Evolutionary conservation across 495 filamentous ascomycete species (phyloP), one percentile per base, ranked within the genome.

Genomic region (Hypoxylon rickii): DNA sequence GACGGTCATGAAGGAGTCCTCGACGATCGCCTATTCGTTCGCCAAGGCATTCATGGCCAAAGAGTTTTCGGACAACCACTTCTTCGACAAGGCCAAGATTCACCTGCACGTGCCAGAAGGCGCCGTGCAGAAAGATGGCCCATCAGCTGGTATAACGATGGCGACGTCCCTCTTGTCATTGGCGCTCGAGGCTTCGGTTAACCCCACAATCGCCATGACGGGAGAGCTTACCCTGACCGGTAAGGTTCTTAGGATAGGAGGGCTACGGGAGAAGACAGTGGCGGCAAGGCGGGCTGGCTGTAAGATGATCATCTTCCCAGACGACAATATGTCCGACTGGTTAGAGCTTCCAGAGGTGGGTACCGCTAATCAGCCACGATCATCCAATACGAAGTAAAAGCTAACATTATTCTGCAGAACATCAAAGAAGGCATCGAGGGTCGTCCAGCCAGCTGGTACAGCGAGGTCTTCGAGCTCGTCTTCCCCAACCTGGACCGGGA

Each of bases 21-120:
- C 90, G 0, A 71, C 83, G 32, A 96, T 99, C 55, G 95, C 95
- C 52, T 97, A 99, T 77, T 94, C 89, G 5, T 99, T 96, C 65
- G 87, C 92, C 60, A 97, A 97, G 74, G 88, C 90, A 3, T 74
- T 89, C 48, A 85, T 97, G 81, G 91, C 88, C 18, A 83, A 81
- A 63, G 70, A 88, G 19, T 97, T 92, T 75, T 83, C 92, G 2
- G 84, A 90, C 42, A 99, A 99, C 68, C 79, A 81, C 57, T 99
- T 97, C 80, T 96, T 97, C 63, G 92, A 97, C 67, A 93, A 96
- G 76, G 95, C 95, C 26, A 88, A 86, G 74, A 79, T 99, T 37
- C 95, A 99, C 75, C 76, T 99, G 56, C 95, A 99, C 76, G 96
- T 96, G 58, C 95, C 95, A 1, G 95, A 99, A 73, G 95, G 95